Evolutionary conservation across 2,329 filamentous ascomycete species (phyloP), one percentile per base, ranked within the genome.

Genomic region (Fusarium euwallaceae): DNA sequence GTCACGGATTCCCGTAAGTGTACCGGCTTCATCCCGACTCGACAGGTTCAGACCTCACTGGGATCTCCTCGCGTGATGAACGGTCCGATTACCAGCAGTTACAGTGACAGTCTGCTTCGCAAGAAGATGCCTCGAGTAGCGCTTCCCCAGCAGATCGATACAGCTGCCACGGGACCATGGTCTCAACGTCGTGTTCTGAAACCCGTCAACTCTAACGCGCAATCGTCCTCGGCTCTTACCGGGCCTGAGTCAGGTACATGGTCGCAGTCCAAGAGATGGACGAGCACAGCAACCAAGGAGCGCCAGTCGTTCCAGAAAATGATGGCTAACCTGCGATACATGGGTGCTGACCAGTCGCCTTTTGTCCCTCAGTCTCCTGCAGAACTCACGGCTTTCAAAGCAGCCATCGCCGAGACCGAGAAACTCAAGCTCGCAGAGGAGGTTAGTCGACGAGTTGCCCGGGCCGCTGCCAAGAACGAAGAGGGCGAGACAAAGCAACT

Each of bases 201-300:
- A 37, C 61, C 48, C 2, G 63, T 73, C 61, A 74, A 41, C 58
- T 55, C 66, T 36, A 65, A 48, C 14, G 32, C 62, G 20, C 74
- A 73, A 34, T 59, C 60, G 17, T 48, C 60, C 22, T 37, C 56
- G 12, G 53, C 43, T 14, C 20, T 73, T 16, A 29, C 32, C 10
- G 53, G 51, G 9, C 34, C 67, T 20, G 70, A 81, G 9, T 48
- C 76, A 29, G 82, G 78, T 34, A 77, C 78, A 22, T 84, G 83
- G 83, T 80, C 83, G 16, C 81, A 84, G 39, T 84, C 83, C 58
- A 83, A 80, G 72, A 79, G 80, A 62, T 86, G 84, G 84, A 76
- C 80, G n/a, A 85, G 82, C 70, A 68, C 78, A 11, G 78, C 80
- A 43, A 80, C 80, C 22, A 79, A 78, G 48, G 81, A 83, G 59